Evolutionary conservation across 1,284 basidiomycete genomes (phyloP), one percentile per base, ranked within the genome.

Genomic region (Austroboletus niveus): DNA sequence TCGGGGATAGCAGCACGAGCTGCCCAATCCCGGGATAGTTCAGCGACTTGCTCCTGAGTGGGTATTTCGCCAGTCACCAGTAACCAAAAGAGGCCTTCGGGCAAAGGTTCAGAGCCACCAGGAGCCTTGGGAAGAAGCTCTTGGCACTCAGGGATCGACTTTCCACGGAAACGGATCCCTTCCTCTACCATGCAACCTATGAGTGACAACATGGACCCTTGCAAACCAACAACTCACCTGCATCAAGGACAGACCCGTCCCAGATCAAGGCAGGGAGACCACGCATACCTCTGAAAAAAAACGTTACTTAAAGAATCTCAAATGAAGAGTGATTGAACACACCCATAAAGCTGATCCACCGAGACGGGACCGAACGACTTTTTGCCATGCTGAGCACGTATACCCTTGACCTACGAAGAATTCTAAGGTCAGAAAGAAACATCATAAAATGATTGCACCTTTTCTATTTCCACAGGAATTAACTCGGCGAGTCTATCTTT

Each of bases 21-120:
- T 52, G 93, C 94, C 90, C 94, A 95, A 69, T 97, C 94, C 64
- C 84, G 85, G 55, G 90, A 92, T 58, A 98, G 83, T 52, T 84
- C 83, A 56, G 81, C 70, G 64, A 94, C 90, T 70, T 98, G 94
- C 65, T 92, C 92, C 57, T 82, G 78, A 46, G 91, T 93, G 39
- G 94, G 94, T 62, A 96, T 79, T 75, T 96, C 92, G 52, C 94
- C 94, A 42, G 94, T 98, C 59, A 97, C 73, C 58, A 98, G 82
- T 55, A 95, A 84, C 94, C 94, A 98, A 80, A 98, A 97, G 62
- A 98, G 87, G 67, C 81, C 89, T 71, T 98, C 94, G 29, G 94
- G 94, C 55, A 97, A 84, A 59, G 94, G 94, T 72, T 98, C 94
- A 14, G 81, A 78, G 54, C 93, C 93, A 58, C 91, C 92, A 40